Evolutionary conservation across 2,329 filamentous ascomycete genomes (phyloP).

Genomic region (Colletotrichum chlorophyti): DNA sequence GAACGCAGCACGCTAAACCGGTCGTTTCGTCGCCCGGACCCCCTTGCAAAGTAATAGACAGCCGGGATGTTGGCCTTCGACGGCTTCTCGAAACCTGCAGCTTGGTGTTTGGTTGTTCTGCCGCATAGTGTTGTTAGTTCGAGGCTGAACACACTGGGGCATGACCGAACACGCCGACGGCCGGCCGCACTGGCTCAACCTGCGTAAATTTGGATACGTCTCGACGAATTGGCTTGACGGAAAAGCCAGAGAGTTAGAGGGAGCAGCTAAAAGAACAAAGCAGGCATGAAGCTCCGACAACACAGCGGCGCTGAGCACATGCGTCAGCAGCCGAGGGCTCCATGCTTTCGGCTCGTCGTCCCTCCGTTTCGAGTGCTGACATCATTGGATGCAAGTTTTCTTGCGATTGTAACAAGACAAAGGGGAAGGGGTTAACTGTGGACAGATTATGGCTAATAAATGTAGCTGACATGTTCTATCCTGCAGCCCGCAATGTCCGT

Average conservation of each 20-base stretch:
- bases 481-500: not conserved
- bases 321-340: conserved; percentile 1
- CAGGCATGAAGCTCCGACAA: no score
- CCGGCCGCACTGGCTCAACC: conserved; percentile 11
- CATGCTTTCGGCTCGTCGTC: conserved; percentile 15
- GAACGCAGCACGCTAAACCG: not conserved
- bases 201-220: no score
- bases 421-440: no score
- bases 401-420: no score
- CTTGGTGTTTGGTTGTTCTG: not conserved
- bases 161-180: conserved; percentile 7
- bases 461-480: not conserved
- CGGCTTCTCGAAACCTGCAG: conserved; percentile 25
- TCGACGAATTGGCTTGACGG: conserved; percentile 1
- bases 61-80: conserved; percentile 10
- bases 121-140: no score
- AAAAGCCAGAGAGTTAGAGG: no score
- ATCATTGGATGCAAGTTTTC: conserved; percentile 6
- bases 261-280: no score
- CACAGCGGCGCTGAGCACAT: conserved; percentile 12
- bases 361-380: conserved; percentile 18
- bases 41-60: no score
- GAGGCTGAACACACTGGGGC: conserved; percentile 5
- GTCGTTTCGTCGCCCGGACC: conserved; percentile 1
- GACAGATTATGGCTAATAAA: not conserved